Percentiles rank a stretch among this genome's conserved stretches.
phyloP scores from a whole-genome alignment of 805 yeast species.

The Candida namnaoensis region DNA sequence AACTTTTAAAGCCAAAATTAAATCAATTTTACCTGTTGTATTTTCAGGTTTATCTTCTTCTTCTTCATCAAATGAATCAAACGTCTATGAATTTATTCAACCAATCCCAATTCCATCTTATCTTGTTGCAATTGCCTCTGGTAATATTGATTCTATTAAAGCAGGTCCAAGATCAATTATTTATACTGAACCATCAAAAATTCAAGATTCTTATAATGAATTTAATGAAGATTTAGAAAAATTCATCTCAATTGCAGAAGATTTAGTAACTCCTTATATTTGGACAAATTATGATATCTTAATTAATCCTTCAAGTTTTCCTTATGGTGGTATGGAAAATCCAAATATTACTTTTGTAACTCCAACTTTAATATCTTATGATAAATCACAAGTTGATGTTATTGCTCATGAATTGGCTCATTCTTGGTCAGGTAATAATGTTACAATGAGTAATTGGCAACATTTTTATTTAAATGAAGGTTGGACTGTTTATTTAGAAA shows the following conservation, averaged over 20 bases:
- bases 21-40: conserved; percentile 59
- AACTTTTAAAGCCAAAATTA: conserved; percentile 46
- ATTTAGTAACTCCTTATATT: conserved; percentile 67
- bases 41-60: conserved; percentile 53
- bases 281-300: conserved; percentile 81
- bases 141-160: conserved; percentile 55
- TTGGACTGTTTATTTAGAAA: conserved; percentile 89
- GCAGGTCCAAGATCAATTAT: conserved; percentile 87
- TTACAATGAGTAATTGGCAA: conserved; percentile 87
- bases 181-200: conserved; percentile 64
- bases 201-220: conserved; percentile 67
- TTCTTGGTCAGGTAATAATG: conserved; percentile 88
- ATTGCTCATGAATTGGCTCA: conserved; percentile 92
- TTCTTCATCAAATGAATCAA: conserved; percentile 5
- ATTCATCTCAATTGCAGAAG: conserved; percentile 73
- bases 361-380: conserved; percentile 80
- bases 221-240: conserved; percentile 75
- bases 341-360: conserved; percentile 89
- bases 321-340: conserved; percentile 94
- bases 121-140: conserved; percentile 77
- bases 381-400: conserved; percentile 79
- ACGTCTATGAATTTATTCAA: conserved; percentile 49
- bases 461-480: conserved; percentile 95
- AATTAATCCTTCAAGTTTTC: conserved; percentile 68
- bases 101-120: conserved; percentile 82